Conservation (phyloP, 176 grass and related monocot species). For the Coix lacrymajobi region DNA sequence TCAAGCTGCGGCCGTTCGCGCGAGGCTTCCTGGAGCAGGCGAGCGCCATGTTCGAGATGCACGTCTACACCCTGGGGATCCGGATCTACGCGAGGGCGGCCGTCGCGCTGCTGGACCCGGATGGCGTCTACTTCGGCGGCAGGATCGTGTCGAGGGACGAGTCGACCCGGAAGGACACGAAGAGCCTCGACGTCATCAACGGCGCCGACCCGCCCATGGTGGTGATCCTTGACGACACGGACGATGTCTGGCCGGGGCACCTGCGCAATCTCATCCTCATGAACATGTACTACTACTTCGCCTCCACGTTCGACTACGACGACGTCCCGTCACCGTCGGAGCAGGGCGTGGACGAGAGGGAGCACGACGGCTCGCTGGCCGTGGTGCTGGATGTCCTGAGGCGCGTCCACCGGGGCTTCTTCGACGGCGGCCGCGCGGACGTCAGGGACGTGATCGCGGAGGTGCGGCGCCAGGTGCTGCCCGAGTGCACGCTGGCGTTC, state of each 20-base stretch:
- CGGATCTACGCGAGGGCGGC: constrained; percentile 38
- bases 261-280: constrained; percentile 53
- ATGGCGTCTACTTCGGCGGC: constrained; percentile 44
- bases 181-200: constrained; percentile 57
- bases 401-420: constrained; percentile 47
- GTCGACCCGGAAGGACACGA: constrained; percentile 35
- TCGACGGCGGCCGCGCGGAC: constrained; percentile 3
- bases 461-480: constrained; percentile 34
- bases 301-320: constrained; percentile 29
- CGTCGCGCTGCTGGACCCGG: constrained; percentile 55
- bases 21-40: constrained; percentile 47
- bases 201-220: constrained; percentile 31
- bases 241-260: constrained; percentile 48
- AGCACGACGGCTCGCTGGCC: constrained; percentile 45
- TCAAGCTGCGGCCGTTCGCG: constrained; percentile 63
- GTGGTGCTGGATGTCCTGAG: constrained; percentile 37
- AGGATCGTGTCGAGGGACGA: constrained; percentile 54
- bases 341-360: constrained; percentile 41
- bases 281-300: constrained; percentile 67
- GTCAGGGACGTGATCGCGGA: constrained; percentile 7
- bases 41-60: constrained; percentile 61
- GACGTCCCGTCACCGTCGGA: constrained; percentile 38
- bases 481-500: constrained; percentile 59
- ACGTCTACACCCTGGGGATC: constrained; percentile 57
- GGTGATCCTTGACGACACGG: constrained; percentile 66